phyloP scores from a whole-genome alignment of 2,329 filamentous ascomycete genomes.

The Venturia aucupariae region DNA sequence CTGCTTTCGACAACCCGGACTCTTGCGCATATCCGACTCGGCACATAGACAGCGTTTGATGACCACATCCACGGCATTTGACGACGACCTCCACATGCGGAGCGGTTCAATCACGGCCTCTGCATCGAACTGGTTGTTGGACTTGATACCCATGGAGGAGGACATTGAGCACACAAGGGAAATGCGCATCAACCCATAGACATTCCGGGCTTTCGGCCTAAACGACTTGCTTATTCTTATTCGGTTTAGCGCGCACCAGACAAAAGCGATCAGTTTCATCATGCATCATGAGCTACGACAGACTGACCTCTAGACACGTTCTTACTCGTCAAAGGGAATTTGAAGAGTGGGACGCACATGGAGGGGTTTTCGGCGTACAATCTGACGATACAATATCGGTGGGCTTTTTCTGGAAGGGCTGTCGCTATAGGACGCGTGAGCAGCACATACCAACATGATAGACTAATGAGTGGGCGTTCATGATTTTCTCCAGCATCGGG shows the following conservation, averaged over 20 bases:
- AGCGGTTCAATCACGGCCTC: constrained; percentile 1
- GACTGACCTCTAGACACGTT: neutral
- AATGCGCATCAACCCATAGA: constrained; percentile 2
- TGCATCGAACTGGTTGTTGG: constrained; percentile 8
- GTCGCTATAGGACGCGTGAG: neutral
- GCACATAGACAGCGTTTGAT: constrained; percentile 44
- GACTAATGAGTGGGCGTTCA: constrained; percentile 8
- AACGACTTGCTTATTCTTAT: constrained; percentile 6
- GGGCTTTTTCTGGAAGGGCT: neutral
- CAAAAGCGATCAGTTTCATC: constrained; percentile 4
- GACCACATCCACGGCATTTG: constrained; percentile 20
- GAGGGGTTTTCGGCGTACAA: constrained; percentile 1
- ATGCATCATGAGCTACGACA: constrained; percentile 8
- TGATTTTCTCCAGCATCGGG: constrained; percentile 4
- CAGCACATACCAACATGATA: constrained; percentile 2
- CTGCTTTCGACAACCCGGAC: constrained; percentile 28
- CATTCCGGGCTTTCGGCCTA: constrained; percentile 1
- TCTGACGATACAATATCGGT: neutral
- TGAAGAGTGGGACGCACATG: neutral
- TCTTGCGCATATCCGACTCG: constrained; percentile 37
- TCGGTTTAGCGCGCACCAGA: constrained; percentile 6
- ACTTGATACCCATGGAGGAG: constrained; percentile 7
- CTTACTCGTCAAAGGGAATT: neutral
- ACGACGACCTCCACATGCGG: constrained; percentile 11
- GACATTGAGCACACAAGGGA: neutral